phyloP scores from a whole-genome alignment of 768 basidiomycete species.

The Lentinula detonsa region DNA sequence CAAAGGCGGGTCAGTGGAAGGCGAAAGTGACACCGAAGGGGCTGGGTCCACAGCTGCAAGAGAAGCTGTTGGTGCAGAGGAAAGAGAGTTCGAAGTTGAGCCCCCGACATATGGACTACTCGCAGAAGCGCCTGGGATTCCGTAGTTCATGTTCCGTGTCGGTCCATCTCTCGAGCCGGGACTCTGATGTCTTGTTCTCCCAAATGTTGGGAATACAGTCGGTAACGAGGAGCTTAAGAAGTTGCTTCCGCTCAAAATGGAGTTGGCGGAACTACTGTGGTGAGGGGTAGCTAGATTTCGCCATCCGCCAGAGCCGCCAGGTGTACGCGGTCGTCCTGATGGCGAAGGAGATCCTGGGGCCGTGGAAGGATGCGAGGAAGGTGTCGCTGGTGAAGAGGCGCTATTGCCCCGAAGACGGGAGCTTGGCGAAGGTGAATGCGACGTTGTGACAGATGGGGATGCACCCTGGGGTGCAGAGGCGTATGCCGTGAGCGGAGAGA shows the following conservation, averaged over 20 bases:
- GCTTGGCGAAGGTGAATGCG: not conserved
- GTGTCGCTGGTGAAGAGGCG: constrained; percentile 7
- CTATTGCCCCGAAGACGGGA: constrained; percentile 1
- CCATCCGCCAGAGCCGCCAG: constrained; percentile 2
- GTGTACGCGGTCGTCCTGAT: constrained; percentile 3
- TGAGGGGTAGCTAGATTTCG: not conserved
- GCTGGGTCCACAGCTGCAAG: not conserved
- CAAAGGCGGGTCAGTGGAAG: not conserved
- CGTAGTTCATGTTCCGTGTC: not conserved
- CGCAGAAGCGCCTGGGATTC: not conserved
- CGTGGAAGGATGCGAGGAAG: constrained; percentile 12
- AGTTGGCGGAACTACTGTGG: not conserved
- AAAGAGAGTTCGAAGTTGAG: constrained; percentile 6
- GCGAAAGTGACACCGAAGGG: not conserved
- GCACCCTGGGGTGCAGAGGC: constrained; percentile 8
- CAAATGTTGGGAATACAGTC: not conserved
- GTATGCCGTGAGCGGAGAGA: constrained; percentile 16
- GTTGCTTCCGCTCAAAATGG: not conserved
- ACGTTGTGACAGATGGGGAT: not conserved
- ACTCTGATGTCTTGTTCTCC: not conserved
- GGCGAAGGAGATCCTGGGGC: constrained; percentile 16
- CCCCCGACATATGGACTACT: not conserved
- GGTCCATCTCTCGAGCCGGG: not conserved
- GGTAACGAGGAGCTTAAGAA: not conserved
- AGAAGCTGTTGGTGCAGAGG: not conserved